Percentiles rank a stretch among this genome's conserved stretches.
These are phyloP conservation scores for Hibiscus tridactylites DNA, from an alignment of 345 rosid genomes.

Conservation along the genomic window DNA sequence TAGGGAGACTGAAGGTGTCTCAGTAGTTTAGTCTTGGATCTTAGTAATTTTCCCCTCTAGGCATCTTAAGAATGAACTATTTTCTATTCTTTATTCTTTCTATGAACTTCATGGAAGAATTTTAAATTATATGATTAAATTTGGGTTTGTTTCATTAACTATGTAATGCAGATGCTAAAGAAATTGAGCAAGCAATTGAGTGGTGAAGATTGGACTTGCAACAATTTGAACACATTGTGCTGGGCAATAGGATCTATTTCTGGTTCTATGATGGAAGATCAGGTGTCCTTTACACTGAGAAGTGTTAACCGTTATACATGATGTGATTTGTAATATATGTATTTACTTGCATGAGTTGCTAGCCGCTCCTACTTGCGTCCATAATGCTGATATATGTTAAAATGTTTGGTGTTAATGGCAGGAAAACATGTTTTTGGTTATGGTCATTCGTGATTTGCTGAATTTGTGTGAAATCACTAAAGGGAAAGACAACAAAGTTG, in stretches of 20 bases:
- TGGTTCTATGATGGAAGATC: conserved; percentile 98
- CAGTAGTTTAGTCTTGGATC: neutral
- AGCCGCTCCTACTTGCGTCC: neutral
- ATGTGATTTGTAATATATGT: neutral
- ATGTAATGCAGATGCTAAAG: conserved; percentile 64
- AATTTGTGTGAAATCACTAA: conserved; percentile 95
- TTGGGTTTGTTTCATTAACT: neutral
- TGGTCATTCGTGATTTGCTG: conserved; percentile 93
- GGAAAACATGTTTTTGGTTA: conserved; percentile 98
- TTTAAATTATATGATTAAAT: conserved; percentile 11
- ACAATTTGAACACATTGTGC: conserved; percentile 31
- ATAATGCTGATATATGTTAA: neutral
- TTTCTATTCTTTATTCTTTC: neutral
- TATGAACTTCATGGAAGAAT: neutral
- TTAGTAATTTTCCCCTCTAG: neutral
- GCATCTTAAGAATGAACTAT: neutral
- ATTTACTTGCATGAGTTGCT: neutral
- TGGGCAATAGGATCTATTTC: conserved; percentile 31
- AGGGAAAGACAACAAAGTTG: conserved; percentile 98
- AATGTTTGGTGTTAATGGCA: conserved; percentile 23
- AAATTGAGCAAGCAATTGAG: conserved; percentile 87
- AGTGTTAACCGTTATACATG: neutral
- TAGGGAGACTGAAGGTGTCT: neutral
- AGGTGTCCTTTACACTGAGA: conserved; percentile 37
- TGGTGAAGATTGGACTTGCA: conserved; percentile 99